Percentiles rank a stretch among this genome's conserved stretches.
phyloP scores from a whole-genome alignment of 1,284 basidiomycete genomes.

The Peniophora sp. region DNA sequence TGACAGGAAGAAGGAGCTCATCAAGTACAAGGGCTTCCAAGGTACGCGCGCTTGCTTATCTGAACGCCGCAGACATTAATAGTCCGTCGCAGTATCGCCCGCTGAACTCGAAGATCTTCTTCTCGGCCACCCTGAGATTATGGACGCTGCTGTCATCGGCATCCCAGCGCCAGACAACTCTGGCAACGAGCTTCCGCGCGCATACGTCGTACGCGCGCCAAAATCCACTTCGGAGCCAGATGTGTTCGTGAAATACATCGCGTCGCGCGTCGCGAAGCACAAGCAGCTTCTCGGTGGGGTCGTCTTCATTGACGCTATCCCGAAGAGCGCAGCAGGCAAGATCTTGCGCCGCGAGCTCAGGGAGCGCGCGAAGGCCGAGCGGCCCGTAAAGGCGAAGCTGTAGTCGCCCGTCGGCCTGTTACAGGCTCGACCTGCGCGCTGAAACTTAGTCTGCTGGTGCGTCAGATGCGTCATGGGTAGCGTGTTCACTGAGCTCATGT shows the following conservation, averaged over 20 bases:
- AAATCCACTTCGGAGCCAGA: neutral
- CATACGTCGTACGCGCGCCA: slow-evolving; percentile 57
- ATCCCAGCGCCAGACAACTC: slow-evolving; percentile 51
- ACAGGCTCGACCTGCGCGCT: neutral
- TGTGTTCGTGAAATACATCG: slow-evolving; percentile 37
- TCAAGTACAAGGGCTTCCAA: slow-evolving; percentile 66
- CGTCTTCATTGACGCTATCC: slow-evolving; percentile 45
- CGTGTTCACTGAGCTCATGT: no score
- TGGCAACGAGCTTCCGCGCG: slow-evolving; percentile 68
- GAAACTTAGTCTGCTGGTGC: no score
- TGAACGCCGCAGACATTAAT: neutral
- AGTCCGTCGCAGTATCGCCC: slow-evolving; percentile 54
- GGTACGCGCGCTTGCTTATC: neutral
- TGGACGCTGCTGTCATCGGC: slow-evolving; percentile 70
- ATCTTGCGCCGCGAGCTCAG: slow-evolving; percentile 58
- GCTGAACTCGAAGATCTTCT: slow-evolving; percentile 76
- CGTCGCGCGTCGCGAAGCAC: slow-evolving; percentile 51
- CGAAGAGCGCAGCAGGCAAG: slow-evolving; percentile 70
- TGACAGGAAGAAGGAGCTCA: slow-evolving; percentile 72
- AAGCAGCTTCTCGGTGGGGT: slow-evolving; percentile 64
- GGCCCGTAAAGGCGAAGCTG: slow-evolving; percentile 10
- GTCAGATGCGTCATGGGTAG: no score
- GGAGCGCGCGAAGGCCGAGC: slow-evolving; percentile 31
- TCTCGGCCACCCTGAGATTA: slow-evolving; percentile 62
- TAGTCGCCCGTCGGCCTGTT: neutral